A percentile compares a stretch with the other conserved stretches of the same genome.
Evolutionary conservation across 2,329 filamentous ascomycete genomes (phyloP).

Genomic region (Pochonia chlamydosporia): DNA sequence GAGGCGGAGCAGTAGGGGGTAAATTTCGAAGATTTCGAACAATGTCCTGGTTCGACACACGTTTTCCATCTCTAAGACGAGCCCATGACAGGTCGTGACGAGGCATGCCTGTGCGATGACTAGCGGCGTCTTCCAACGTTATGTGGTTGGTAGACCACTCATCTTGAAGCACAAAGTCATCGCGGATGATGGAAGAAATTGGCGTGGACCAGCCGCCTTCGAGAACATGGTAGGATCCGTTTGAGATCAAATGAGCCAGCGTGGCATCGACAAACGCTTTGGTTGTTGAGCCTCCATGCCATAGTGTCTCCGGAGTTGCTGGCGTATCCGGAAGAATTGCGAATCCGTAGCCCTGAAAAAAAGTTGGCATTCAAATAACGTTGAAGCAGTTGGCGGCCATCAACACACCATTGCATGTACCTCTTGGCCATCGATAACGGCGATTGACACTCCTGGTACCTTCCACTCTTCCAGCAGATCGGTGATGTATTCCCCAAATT

Average conservation of each 20-base stretch:
- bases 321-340: slow-evolving; percentile 29
- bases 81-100: slow-evolving; percentile 26
- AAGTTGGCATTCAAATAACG: too few species aligned
- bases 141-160: slow-evolving; percentile 38
- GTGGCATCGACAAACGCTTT: slow-evolving; percentile 49
- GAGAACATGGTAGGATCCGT: slow-evolving; percentile 20
- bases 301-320: slow-evolving; percentile 39
- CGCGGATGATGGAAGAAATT: slow-evolving; percentile 38
- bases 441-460: slow-evolving; percentile 9
- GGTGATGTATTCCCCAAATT: background rate
- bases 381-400: background rate
- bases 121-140: slow-evolving; percentile 47
- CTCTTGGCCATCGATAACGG: slow-evolving; percentile 19
- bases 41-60: slow-evolving; percentile 25
- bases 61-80: slow-evolving; percentile 22
- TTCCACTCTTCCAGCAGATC: background rate
- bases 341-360: slow-evolving; percentile 20
- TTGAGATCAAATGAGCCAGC: slow-evolving; percentile 43
- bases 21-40: slow-evolving; percentile 39
- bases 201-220: slow-evolving; percentile 39
- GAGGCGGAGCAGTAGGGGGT: slow-evolving; percentile 34
- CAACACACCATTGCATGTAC: slow-evolving; percentile 19
- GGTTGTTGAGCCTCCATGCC: too few species aligned
- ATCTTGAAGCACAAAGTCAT: slow-evolving; percentile 45
- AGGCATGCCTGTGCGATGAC: slow-evolving; percentile 45